A percentile compares a stretch with the other conserved stretches of the same genome.
Conservation (phyloP, 257 asterid species). For the Lycium barbarum region DNA sequence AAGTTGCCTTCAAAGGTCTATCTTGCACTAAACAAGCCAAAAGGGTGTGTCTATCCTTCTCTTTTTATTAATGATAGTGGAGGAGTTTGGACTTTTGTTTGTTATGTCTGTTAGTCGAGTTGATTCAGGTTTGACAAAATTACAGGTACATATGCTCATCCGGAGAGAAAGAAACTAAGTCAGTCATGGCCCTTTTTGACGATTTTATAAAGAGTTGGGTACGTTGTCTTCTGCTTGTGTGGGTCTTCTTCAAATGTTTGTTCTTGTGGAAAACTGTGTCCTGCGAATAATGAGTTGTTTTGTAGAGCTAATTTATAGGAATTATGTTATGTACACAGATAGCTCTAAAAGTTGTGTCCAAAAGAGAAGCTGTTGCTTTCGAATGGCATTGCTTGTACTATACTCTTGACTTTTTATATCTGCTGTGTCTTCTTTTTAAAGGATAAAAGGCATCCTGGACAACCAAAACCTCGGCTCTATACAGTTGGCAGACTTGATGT, state of each 20-base stretch:
- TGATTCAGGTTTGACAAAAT: conserved; percentile 36
- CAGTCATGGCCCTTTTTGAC: conserved; percentile 74
- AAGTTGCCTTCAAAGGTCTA: conserved; percentile 93
- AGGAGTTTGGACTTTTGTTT: conserved; percentile 25
- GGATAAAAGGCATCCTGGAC: conserved; percentile 75
- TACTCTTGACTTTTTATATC: conserved; percentile 22
- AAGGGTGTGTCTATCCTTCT: conserved; percentile 70
- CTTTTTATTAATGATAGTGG: background rate
- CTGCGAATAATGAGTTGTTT: conserved; percentile 5
- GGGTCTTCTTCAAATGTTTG: conserved; percentile 19
- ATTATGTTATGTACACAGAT: background rate
- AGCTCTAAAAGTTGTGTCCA: background rate
- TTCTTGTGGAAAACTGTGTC: background rate
- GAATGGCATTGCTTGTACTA: background rate
- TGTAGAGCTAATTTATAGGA: background rate
- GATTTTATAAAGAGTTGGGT: conserved; percentile 91
- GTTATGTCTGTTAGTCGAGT: conserved; percentile 27
- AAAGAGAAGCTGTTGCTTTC: conserved; percentile 5
- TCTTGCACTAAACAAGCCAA: conserved; percentile 96
- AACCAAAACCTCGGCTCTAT: conserved; percentile 82
- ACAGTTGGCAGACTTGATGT: conserved; percentile 99
- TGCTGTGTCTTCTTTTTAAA: conserved; percentile 37
- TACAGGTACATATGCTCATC: conserved; percentile 94
- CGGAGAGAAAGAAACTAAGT: conserved; percentile 89
- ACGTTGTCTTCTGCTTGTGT: conserved; percentile 35